Base-by-base conservation (phyloP, 768 basidiomycete genomes). In the Rhizopogon vulgaris region DNA sequence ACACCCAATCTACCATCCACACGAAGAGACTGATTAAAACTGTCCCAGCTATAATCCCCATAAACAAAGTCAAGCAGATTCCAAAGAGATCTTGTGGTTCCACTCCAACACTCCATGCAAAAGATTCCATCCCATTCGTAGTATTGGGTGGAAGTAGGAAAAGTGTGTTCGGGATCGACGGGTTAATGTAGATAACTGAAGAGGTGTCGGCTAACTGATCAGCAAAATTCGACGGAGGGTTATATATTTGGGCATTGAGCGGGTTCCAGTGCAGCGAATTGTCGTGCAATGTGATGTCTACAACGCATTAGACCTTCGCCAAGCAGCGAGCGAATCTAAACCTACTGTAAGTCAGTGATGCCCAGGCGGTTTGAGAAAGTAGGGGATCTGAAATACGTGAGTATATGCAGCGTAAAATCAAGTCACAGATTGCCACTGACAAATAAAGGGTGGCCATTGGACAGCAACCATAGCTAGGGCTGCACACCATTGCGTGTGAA, bases 401-500 rank as follows among this genome's bases (percentile, higher is more conserved):
- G 42, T 3, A 46, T 17, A 18, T 46, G 22, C 14, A 9, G 22
- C 34, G 9, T 46, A 34, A 24, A 3, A 36, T 34, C 45, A 46
- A 18, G 4, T 40, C 52, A 25, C 32, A 11, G 7, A 24, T 24
- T 24, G 18, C 38, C 37, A 78, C 87, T 58, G 60, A 94, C 94
- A 98, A 54, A 87, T 78, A 67, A 94, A 97, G 14, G 76, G 74
- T 0, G 96, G 95, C 95, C 95, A 99, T 64, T 90, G 79, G 18
- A 98, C 92, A 32, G 95, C 91, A 49, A 98, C 84, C 89, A 96
- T 94, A 30, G 83, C 84, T 12, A 99, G 73, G 30, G 85, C 79
- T 38, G 90, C 80, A 65, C 87, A 90, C 87, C 90, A 97, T 58
- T 96, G 94, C 0, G 94, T 89, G 61, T 94, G 92, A 67, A 92